These are phyloP conservation scores for Termitomyces sp. DNA, from an alignment of 768 basidiomycete genomes.

Conservation along the genomic window DNA sequence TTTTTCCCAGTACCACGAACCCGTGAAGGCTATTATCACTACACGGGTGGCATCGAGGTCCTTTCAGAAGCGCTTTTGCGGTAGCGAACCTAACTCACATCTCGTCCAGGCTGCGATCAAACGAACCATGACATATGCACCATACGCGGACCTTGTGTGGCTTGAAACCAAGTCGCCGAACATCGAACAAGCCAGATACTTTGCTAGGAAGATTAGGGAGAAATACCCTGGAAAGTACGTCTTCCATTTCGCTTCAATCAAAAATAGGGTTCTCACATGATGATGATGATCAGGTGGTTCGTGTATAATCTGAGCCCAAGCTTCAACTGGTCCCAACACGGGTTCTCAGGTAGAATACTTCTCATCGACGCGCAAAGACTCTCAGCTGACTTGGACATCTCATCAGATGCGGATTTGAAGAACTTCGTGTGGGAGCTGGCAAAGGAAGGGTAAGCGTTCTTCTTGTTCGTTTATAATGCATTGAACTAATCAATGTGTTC, in stretches of 20 bases:
- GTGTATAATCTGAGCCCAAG: constrained; percentile 94
- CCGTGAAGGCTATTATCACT: constrained; percentile 88
- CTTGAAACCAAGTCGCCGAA: constrained; percentile 90
- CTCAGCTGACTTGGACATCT: neutral
- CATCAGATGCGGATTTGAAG: constrained; percentile 67
- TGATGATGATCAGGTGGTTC: constrained; percentile 50
- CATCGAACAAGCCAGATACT: constrained; percentile 70
- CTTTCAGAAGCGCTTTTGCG: constrained; percentile 1
- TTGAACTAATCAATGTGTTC: constrained; percentile 7
- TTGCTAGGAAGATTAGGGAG: constrained; percentile 70
- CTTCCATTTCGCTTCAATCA: neutral
- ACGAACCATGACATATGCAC: constrained; percentile 74
- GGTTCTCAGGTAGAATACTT: constrained; percentile 53
- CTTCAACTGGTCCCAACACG: constrained; percentile 88
- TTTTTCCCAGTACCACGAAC: constrained; percentile 67
- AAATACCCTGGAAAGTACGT: constrained; percentile 67
- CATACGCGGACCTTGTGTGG: constrained; percentile 89
- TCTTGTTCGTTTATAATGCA: neutral
- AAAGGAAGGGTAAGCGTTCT: constrained; percentile 64
- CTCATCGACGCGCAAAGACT: neutral
- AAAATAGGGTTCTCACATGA: neutral
- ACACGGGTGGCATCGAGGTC: constrained; percentile 72
- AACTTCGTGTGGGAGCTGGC: constrained; percentile 87
- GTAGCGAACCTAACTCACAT: neutral
- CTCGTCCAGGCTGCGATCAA: constrained; percentile 62